phyloP scores from a whole-genome alignment of 2,329 filamentous ascomycete species.

The Exophiala calicioides region DNA sequence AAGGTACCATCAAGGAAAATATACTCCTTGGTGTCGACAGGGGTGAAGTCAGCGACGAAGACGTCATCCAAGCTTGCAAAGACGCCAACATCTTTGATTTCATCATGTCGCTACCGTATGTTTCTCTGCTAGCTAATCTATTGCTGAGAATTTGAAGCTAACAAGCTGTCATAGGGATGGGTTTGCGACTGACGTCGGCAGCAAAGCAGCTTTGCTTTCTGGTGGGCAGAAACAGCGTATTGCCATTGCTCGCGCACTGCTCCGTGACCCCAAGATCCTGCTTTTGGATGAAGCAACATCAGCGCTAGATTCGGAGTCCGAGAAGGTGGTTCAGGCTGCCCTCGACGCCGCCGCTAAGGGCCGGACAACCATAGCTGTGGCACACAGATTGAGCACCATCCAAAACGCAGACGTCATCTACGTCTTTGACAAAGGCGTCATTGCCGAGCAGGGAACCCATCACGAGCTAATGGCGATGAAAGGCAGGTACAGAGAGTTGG shows the following conservation, averaged over 20 bases:
- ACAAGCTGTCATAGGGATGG: conserved; percentile 62
- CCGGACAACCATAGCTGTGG: conserved; percentile 89
- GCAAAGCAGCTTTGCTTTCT: conserved; percentile 79
- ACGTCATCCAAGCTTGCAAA: conserved; percentile 75
- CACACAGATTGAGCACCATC: conserved; percentile 87
- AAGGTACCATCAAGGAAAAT: conserved; percentile 88
- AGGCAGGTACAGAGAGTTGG: conserved; percentile 75
- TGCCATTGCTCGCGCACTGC: conserved; percentile 85
- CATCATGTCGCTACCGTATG: conserved; percentile 74
- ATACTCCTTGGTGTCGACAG: conserved; percentile 74
- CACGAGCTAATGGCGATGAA: conserved; percentile 60
- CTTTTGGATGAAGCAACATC: conserved; percentile 75
- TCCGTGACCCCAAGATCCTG: conserved; percentile 86
- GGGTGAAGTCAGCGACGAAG: conserved; percentile 69
- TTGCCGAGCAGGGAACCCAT: conserved; percentile 85
- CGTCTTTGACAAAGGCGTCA: conserved; percentile 86
- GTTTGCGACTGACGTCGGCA: conserved; percentile 81
- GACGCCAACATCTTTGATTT: conserved; percentile 94
- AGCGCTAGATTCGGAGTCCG: conserved; percentile 52
- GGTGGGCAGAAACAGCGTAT: conserved; percentile 95
- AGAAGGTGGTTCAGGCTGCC: conserved; percentile 64
- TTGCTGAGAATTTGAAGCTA: conserved; percentile 29
- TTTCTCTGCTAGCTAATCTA: conserved; percentile 25
- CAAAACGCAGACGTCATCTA: conserved; percentile 94
- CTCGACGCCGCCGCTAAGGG: conserved; percentile 80